A percentile compares a stretch with the other conserved stretches of the same genome.
These are phyloP conservation scores for Peniophora sp. DNA, from an alignment of 1,284 basidiomycete genomes.

Conservation along the genomic window DNA sequence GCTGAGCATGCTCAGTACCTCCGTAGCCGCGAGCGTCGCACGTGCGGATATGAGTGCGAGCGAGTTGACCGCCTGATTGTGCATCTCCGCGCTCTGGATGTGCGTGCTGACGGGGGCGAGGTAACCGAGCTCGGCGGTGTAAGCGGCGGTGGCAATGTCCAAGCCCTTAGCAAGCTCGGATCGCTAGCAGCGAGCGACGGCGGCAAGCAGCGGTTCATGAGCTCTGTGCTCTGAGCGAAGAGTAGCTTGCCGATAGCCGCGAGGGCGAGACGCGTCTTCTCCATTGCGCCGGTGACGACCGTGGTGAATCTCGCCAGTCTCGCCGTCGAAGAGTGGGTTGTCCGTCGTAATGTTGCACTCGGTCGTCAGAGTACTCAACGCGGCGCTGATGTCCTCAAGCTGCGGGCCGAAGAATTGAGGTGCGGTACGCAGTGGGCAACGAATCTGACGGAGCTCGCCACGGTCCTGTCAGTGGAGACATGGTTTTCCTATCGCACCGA, in stretches of 20 bases:
- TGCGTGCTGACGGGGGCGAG: slow-evolving; percentile 84
- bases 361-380: slow-evolving; percentile 55
- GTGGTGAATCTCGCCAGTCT: slow-evolving; percentile 65
- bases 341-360: slow-evolving; percentile 86
- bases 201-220: slow-evolving; percentile 81
- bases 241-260: slow-evolving; percentile 79
- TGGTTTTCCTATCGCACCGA: slow-evolving; percentile 45
- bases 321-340: slow-evolving; percentile 67
- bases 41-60: slow-evolving; percentile 76
- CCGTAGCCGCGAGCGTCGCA: slow-evolving; percentile 68
- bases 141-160: slow-evolving; percentile 79
- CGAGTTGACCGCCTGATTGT: slow-evolving; percentile 83
- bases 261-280: slow-evolving; percentile 76
- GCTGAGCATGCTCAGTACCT: slow-evolving; percentile 70
- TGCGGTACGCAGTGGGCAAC: slow-evolving; percentile 71
- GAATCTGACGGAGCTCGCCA: slow-evolving; percentile 65
- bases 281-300: slow-evolving; percentile 86
- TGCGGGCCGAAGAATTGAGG: slow-evolving; percentile 87
- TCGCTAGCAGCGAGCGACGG: slow-evolving; percentile 78
- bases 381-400: slow-evolving; percentile 70
- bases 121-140: slow-evolving; percentile 74
- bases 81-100: slow-evolving; percentile 82
- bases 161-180: slow-evolving; percentile 77
- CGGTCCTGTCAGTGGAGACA: slow-evolving; percentile 59
- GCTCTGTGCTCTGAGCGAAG: slow-evolving; percentile 79